phyloP scores from a whole-genome alignment of 2,329 filamentous ascomycete genomes.

The Penicillium verrucosum region DNA sequence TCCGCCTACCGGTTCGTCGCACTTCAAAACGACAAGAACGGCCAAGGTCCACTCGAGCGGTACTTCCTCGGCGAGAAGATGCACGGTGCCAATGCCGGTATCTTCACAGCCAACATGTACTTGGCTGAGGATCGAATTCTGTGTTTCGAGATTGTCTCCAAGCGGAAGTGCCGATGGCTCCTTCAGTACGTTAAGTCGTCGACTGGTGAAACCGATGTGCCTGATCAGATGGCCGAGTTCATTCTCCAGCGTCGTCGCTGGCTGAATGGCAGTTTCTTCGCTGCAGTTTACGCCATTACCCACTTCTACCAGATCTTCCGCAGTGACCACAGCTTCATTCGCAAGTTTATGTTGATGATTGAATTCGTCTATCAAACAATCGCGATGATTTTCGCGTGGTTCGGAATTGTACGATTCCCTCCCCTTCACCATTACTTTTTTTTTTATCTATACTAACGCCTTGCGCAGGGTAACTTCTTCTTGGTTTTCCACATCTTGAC shows the following conservation, averaged over 20 bases:
- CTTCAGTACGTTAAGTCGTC: conserved; percentile 98
- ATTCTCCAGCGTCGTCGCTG: conserved; percentile 94
- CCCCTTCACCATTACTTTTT: background rate
- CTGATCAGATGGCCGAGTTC: conserved; percentile 88
- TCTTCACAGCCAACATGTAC: conserved; percentile 86
- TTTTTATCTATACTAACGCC: background rate
- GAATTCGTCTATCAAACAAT: conserved; percentile 92
- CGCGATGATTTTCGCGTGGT: conserved; percentile 99
- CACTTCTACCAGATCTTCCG: conserved; percentile 97
- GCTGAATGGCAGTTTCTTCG: conserved; percentile 98
- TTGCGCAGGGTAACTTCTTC: conserved; percentile 78
- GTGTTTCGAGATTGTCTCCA: conserved; percentile 80
- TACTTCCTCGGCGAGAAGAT: conserved; percentile 98
- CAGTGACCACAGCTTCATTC: conserved; percentile 79
- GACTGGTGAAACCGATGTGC: conserved; percentile 94
- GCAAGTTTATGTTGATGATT: conserved; percentile 85
- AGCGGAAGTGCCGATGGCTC: conserved; percentile 96
- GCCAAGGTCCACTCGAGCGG: conserved; percentile 86
- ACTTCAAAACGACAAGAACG: conserved; percentile 93
- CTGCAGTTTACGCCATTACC: conserved; percentile 87
- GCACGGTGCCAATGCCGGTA: conserved; percentile 86
- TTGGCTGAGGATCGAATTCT: conserved; percentile 52
- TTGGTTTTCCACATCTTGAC: conserved; percentile 97
- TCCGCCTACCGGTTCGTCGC: conserved; percentile 96
- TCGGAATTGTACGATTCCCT: conserved; percentile 60